Evolutionary conservation across 2,329 filamentous ascomycete genomes (phyloP), one percentile per base, ranked within the genome.

Genomic region (Ophiostoma triangulosporum): DNA sequence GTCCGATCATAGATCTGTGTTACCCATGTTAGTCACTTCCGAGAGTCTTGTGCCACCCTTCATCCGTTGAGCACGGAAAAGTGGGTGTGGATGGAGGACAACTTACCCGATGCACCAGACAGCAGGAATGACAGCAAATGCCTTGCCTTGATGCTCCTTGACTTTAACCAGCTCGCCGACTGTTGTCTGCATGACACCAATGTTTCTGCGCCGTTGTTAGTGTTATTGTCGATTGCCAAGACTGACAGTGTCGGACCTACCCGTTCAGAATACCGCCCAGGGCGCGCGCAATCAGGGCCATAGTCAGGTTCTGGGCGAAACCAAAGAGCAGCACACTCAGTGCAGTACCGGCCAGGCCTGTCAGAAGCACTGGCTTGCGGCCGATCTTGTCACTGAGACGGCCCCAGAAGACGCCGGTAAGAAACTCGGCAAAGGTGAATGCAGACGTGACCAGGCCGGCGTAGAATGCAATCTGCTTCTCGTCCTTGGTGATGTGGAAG

Each of bases 111-210:
- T 77, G 65, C 90, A 96, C 93, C 93, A 98, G 26, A 97, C 88
- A 65, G 95, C 88, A 6, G 93, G 93, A 89, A 98, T 96, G 61
- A 97, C 90, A 12, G 91, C 88, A 70, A 95, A 98, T 50, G 91
- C 93, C 62, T 88, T 87, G 60, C 90, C 86, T 67, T 97, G 90
- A 66, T 97, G 89, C 67, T 91, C 86, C 69, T 95, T 95, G 56
- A 86, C 84, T 4, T 88, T 95, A 26, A 97, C 85, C 56, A 98
- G 76, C 67, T 98, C 93, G 17, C 88, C 88, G 35, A 98, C 89
- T 0, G 91, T 97, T 6, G 91, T 97, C 66, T 96, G 88, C 60
- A 97, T 75, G 3, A 96, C 91, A 48, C 90, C 91, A 64, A 96
- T 95, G 68, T 97, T 97, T 58, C 84, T 88, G 48, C 26, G 12